phyloP scores from a whole-genome alignment of 805 yeast species.

The Zygoascus biomembranicola region DNA sequence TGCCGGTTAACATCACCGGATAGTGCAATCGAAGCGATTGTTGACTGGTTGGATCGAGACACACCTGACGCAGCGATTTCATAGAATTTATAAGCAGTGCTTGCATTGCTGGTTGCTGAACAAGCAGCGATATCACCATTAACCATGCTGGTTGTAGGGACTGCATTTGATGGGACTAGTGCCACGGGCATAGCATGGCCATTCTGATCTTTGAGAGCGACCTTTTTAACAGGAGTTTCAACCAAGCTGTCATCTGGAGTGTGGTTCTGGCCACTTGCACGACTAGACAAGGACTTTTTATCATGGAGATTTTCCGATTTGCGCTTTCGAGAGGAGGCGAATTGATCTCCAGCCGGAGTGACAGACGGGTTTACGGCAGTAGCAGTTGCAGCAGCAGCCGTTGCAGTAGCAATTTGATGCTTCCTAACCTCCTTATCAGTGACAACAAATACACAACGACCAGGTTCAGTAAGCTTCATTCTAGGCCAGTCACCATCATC shows the following conservation, averaged over 20 bases:
- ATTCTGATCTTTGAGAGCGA: not conserved
- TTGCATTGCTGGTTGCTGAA: not conserved
- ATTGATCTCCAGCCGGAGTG: not conserved
- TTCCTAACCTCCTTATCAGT: conserved; percentile 19
- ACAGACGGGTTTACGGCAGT: conserved; percentile 1
- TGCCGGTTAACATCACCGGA: conserved; percentile 21
- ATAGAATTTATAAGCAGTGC: conserved; percentile 28
- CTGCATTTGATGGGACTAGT: not conserved
- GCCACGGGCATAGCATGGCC: not conserved
- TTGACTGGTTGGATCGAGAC: conserved; percentile 29
- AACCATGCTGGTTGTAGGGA: not conserved
- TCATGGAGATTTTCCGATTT: not conserved
- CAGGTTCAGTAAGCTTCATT: conserved; percentile 53
- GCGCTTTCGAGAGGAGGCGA: not conserved
- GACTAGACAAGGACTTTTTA: not conserved
- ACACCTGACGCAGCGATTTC: conserved; percentile 60
- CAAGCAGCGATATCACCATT: not conserved
- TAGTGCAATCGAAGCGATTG: conserved; percentile 29
- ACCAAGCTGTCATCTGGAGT: not conserved
- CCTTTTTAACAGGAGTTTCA: not conserved
- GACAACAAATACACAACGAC: conserved; percentile 71
- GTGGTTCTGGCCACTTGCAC: not conserved
- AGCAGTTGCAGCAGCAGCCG: not conserved
- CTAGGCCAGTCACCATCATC: conserved; percentile 48
- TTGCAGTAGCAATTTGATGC: conserved; percentile 17